Conservation (phyloP, 2,329 filamentous ascomycete species). For the Trichothecium sympodiale region DNA sequence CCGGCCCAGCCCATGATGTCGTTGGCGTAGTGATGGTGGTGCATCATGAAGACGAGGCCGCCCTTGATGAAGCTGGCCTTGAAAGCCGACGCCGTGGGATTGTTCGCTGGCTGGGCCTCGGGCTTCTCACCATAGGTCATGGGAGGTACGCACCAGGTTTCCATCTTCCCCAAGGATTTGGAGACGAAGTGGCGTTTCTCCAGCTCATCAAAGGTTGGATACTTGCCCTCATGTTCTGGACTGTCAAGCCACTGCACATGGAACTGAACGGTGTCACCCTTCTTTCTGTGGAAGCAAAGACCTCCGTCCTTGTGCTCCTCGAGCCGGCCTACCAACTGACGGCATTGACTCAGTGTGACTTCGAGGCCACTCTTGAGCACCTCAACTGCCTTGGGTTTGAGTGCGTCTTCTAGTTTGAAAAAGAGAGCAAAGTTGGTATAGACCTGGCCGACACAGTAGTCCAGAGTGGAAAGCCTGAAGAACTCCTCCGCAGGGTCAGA, state of each 20-base stretch:
- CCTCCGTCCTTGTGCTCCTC: conserved; percentile 24
- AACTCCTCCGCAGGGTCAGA: conserved; percentile 23
- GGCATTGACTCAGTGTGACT: conserved; percentile 21
- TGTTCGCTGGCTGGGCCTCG: conserved; percentile 20
- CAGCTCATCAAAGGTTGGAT: conserved; percentile 26
- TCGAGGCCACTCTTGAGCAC: conserved; percentile 23
- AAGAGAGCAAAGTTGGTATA: conserved; percentile 29
- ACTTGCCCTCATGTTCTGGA: conserved; percentile 14
- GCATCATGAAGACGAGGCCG: conserved; percentile 28
- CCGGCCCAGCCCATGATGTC: conserved; percentile 30
- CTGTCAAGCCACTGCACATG: conserved; percentile 25
- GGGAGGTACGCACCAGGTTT: conserved; percentile 19
- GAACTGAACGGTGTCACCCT: conserved; percentile 21
- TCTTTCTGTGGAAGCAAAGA: conserved; percentile 23
- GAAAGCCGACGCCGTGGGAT: conserved; percentile 23
- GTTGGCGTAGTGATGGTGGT: conserved; percentile 30
- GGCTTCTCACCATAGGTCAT: conserved; percentile 29
- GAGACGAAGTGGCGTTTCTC: conserved; percentile 22
- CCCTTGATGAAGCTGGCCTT: conserved; percentile 29
- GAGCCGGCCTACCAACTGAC: conserved; percentile 26
- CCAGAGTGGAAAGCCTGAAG: conserved; percentile 24
- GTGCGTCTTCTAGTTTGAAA: conserved; percentile 21
- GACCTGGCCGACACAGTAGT: conserved; percentile 18
- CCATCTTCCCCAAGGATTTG: conserved; percentile 19
- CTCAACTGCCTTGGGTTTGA: conserved; percentile 14